These are phyloP conservation scores for Podospora pseudopauciseta DNA, from an alignment of 495 filamentous ascomycete species.

Conservation along the genomic window DNA sequence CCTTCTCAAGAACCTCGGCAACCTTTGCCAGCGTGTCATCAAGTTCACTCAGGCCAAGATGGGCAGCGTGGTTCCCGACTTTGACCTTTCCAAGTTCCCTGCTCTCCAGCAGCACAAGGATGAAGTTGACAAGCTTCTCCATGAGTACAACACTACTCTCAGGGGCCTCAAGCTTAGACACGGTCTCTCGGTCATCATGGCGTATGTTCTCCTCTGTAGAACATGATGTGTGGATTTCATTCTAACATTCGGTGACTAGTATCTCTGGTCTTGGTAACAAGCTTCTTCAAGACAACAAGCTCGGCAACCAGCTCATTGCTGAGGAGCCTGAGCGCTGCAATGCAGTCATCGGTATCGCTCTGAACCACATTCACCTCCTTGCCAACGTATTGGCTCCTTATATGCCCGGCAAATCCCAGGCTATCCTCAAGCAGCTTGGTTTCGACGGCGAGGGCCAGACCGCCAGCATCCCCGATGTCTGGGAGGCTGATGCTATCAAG, in stretches of 20 bases:
- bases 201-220: slow-evolving; percentile 18
- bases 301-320: slow-evolving; percentile 52
- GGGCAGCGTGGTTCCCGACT: slow-evolving; percentile 67
- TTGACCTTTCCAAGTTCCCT: slow-evolving; percentile 33
- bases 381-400: slow-evolving; percentile 74
- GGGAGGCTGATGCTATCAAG: slow-evolving; percentile 58
- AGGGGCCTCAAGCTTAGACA: slow-evolving; percentile 72
- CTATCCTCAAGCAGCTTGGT: slow-evolving; percentile 68
- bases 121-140: slow-evolving; percentile 57
- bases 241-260: slow-evolving; percentile 47
- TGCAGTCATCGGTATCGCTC: slow-evolving; percentile 75
- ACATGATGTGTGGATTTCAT: background rate
- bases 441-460: slow-evolving; percentile 25
- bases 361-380: slow-evolving; percentile 79
- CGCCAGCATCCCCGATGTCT: slow-evolving; percentile 66
- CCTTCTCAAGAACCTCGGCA: slow-evolving; percentile 84
- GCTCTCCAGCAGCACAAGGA: slow-evolving; percentile 48
- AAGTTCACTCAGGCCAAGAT: slow-evolving; percentile 83
- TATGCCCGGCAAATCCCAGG: slow-evolving; percentile 73
- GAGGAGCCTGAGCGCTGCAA: slow-evolving; percentile 68
- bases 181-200: slow-evolving; percentile 66
- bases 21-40: slow-evolving; percentile 89
- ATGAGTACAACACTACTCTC: slow-evolving; percentile 67
- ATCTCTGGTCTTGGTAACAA: slow-evolving; percentile 63
- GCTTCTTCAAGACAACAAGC: slow-evolving; percentile 79